Evolutionary conservation across 164 flowering plant genomes (phyloP).

Genomic region (Vitis rupestris): DNA sequence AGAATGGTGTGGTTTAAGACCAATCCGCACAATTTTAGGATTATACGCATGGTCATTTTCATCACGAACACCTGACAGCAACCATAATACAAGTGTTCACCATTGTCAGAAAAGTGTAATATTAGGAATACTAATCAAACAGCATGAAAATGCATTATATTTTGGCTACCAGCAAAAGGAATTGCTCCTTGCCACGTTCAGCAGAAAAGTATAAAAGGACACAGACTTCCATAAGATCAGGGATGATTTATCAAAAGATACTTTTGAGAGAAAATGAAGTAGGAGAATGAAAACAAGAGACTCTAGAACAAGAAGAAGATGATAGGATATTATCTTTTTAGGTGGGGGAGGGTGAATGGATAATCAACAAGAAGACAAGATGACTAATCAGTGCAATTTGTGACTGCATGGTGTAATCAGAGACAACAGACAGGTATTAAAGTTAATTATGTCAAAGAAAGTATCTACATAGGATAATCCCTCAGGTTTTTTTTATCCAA

Average conservation of each 20-base stretch:
- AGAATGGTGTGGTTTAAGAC: constrained; percentile 93
- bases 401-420: too few relatives aligned
- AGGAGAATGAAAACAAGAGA: not conserved
- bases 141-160: not conserved
- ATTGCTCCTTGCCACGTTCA: not conserved
- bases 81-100: not conserved
- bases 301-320: not conserved
- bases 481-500: too few relatives aligned
- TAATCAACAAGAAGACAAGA: too few relatives aligned
- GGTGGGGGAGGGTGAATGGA: too few relatives aligned
- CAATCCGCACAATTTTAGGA: constrained; percentile 99
- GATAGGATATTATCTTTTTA: not conserved
- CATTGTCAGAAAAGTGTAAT: not conserved
- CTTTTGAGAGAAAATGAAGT: not conserved
- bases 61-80: constrained; percentile 78
- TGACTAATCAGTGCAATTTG: too few relatives aligned
- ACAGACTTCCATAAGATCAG: not conserved
- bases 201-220: not conserved
- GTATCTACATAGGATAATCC: too few relatives aligned
- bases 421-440: too few relatives aligned
- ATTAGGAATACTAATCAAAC: not conserved
- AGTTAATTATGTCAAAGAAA: too few relatives aligned
- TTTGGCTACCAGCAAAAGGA: not conserved
- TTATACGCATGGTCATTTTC: constrained; percentile 73
- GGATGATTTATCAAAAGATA: not conserved